Percentiles rank a stretch among this genome's conserved stretches.
phyloP scores from a whole-genome alignment of 1,284 basidiomycete species.

The Leccinum solheimii region DNA sequence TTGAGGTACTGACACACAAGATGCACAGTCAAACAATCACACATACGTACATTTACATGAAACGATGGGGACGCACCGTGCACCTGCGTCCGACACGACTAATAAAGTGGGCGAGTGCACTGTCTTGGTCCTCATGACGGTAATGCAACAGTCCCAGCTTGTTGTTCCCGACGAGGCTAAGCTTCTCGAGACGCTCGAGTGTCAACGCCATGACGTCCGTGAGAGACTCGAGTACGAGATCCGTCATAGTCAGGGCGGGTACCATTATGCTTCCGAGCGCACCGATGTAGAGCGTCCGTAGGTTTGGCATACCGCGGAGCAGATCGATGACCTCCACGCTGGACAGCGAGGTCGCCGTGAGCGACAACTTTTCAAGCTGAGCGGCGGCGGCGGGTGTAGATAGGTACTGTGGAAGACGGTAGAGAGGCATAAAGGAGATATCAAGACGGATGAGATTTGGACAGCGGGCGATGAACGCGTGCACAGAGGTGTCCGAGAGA shows the following conservation, averaged over 20 bases:
- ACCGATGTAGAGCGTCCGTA: constrained; percentile 57
- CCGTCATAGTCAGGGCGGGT: constrained; percentile 56
- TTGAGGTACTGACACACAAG: constrained; percentile 32
- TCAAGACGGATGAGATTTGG: constrained; percentile 58
- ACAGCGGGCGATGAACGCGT: constrained; percentile 44
- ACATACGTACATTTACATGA: neutral
- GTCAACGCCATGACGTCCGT: constrained; percentile 41
- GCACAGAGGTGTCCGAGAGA: constrained; percentile 51
- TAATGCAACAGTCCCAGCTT: constrained; percentile 48
- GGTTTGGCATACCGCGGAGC: constrained; percentile 39
- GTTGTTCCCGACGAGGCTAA: constrained; percentile 63
- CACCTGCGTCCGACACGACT: constrained; percentile 55
- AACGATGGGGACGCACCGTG: constrained; percentile 43
- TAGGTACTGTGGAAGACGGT: constrained; percentile 27
- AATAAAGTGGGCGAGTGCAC: constrained; percentile 50
- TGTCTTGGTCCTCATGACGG: constrained; percentile 17
- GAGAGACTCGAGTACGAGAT: constrained; percentile 47
- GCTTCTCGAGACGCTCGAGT: constrained; percentile 44
- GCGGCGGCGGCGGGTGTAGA: constrained; percentile 17
- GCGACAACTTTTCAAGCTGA: constrained; percentile 54
- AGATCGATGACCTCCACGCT: constrained; percentile 43
- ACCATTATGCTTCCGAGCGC: constrained; percentile 56
- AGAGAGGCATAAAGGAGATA: constrained; percentile 62
- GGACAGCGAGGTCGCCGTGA: constrained; percentile 57
- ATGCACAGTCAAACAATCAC: neutral